Evolutionary conservation across 2,329 filamentous ascomycete genomes (phyloP).

Genomic region (Penicillium glabrum): DNA sequence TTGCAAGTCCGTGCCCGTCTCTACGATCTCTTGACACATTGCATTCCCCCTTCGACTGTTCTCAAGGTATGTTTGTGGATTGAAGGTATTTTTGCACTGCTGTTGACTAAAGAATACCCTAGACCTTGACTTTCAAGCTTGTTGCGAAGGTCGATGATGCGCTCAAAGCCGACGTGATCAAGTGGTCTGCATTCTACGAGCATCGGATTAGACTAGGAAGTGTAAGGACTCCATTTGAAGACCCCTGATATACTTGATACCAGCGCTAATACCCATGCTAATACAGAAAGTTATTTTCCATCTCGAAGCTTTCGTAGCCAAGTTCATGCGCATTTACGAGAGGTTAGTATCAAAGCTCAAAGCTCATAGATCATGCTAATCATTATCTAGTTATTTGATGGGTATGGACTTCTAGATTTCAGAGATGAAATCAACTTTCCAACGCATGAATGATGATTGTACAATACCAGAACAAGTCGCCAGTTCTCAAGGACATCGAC

Average conservation of each 20-base stretch:
- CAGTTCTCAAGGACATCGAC: neutral
- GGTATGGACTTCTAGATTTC: constrained; percentile 53
- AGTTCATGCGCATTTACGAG: constrained; percentile 96
- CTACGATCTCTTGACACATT: constrained; percentile 96
- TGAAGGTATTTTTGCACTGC: neutral
- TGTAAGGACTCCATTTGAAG: constrained; percentile 35
- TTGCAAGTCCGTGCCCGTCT: constrained; percentile 86
- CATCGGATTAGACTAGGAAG: constrained; percentile 87
- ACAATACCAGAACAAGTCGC: constrained; percentile 13
- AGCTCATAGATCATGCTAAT: constrained; percentile 31
- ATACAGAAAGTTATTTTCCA: constrained; percentile 89
- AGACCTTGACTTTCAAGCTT: constrained; percentile 87
- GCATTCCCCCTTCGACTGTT: constrained; percentile 91
- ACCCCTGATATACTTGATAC: neutral
- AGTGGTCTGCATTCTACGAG: constrained; percentile 97
- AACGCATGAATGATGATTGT: constrained; percentile 31
- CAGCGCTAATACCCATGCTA: constrained; percentile 3
- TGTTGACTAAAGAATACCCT: neutral
- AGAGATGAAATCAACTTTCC: constrained; percentile 7
- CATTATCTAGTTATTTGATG: constrained; percentile 57
- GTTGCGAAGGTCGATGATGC: constrained; percentile 83
- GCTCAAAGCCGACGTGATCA: constrained; percentile 87
- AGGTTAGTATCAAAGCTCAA: constrained; percentile 59
- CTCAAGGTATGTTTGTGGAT: constrained; percentile 60
- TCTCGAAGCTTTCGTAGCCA: constrained; percentile 95